phyloP scores from a whole-genome alignment of 2,329 filamentous ascomycete species.

The Stemphylium lycopersici region DNA sequence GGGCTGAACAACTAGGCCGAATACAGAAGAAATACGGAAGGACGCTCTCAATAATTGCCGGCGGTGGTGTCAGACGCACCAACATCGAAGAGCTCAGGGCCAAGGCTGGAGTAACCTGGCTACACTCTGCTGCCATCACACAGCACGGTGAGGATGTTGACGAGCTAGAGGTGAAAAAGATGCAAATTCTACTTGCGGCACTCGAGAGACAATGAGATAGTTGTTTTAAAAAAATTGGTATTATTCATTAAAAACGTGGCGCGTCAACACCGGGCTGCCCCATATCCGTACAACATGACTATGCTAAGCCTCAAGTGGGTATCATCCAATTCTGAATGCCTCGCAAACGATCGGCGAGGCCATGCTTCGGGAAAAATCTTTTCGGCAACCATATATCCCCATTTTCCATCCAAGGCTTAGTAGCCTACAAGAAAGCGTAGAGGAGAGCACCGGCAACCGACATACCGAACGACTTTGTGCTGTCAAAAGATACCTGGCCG shows the following conservation, averaged over 20 bases:
- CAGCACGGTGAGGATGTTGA: slow-evolving; percentile 41
- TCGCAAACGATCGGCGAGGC: neutral
- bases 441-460: slow-evolving; percentile 34
- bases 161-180: slow-evolving; percentile 31
- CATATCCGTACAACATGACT: slow-evolving; percentile 6
- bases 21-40: slow-evolving; percentile 38
- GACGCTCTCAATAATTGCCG: slow-evolving; percentile 55
- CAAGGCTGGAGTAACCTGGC: slow-evolving; percentile 41
- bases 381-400: neutral
- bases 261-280: slow-evolving; percentile 8
- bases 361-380: neutral
- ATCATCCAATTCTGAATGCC: slow-evolving; percentile 24
- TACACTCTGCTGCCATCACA: slow-evolving; percentile 55
- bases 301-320: slow-evolving; percentile 19
- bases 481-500: slow-evolving; percentile 21
- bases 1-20: slow-evolving; percentile 40
- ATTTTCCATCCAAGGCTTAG: neutral
- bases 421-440: slow-evolving; percentile 28
- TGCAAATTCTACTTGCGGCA: slow-evolving; percentile 10
- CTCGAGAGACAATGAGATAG: neutral
- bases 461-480: slow-evolving; percentile 28
- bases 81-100: slow-evolving; percentile 50
- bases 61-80: slow-evolving; percentile 56
- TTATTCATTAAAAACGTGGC: slow-evolving; percentile 25
- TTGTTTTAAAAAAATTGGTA: slow-evolving; percentile 1